Percentiles rank a stretch among this genome's conserved stretches.
Evolutionary conservation across 306 rosid species (phyloP).

Genomic region (Sesbania bispinosa): DNA sequence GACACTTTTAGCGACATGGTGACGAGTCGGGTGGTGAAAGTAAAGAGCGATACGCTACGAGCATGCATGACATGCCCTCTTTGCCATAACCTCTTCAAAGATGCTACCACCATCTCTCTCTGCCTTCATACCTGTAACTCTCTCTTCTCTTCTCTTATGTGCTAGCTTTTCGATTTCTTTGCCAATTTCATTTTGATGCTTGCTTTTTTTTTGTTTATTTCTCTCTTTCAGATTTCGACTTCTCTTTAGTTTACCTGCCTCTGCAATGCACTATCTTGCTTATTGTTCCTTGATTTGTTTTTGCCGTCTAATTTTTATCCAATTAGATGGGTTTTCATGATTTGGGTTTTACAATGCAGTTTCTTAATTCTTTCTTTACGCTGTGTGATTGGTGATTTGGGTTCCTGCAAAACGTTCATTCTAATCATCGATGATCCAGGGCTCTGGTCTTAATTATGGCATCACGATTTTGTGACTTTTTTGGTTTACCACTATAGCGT

Average conservation of each 20-base stretch:
- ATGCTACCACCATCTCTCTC: constrained; percentile 85
- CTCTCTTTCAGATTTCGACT: not conserved
- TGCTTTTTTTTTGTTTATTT: not conserved
- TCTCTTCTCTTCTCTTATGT: not conserved
- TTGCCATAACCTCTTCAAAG: constrained; percentile 62
- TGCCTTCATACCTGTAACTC: constrained; percentile 86
- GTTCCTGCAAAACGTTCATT: too few species aligned
- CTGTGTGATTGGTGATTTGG: not conserved
- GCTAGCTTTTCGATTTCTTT: not conserved
- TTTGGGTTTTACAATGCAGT: constrained; percentile 20
- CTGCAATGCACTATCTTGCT: not conserved
- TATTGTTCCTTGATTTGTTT: not conserved
- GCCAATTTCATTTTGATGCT: not conserved
- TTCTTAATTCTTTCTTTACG: not conserved
- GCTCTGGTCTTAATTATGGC: not conserved
- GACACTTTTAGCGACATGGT: not conserved
- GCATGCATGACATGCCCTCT: constrained; percentile 99
- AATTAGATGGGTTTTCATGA: not conserved
- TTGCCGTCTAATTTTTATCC: not conserved
- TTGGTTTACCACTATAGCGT: not conserved
- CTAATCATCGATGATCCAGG: too few species aligned
- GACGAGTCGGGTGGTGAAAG: constrained; percentile 52
- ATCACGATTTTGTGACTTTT: not conserved
- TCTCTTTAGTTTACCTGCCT: not conserved
- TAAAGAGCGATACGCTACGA: constrained; percentile 51